Base-by-base conservation (phyloP, 805 yeast genomes). In the Barnettozyma salicaria region DNA sequence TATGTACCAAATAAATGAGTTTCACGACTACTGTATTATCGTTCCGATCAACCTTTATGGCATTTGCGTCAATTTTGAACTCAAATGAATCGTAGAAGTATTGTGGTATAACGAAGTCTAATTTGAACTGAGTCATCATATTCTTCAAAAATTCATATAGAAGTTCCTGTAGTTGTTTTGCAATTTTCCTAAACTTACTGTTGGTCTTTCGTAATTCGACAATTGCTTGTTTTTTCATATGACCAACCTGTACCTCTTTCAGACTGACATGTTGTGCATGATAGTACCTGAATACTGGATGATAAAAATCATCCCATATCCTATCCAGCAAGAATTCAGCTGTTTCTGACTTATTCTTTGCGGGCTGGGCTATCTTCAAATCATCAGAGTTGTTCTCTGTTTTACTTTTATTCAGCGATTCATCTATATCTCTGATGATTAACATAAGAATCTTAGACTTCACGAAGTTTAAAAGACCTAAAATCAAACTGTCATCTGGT, bases 251-350 rank as follows among this genome's bases (percentile, higher is more conserved):
- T 54, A 34, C 48, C 5, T 34, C 32, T 19, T 40, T 40, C 18
- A 52, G 23, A 1, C 34, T 27, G 8, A 40, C 41, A 25, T 36
- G 46, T 22, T 40, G 46, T 1, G 48, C 33, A 9, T 49, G 42
- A 32, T 50, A 79, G 52, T 68, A 68, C 46, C 76, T 78, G 42
- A 80, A 67, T 2, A 76, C 70, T 2, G 86, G 86, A 48, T 77
- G 76, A 46, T 77, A 81, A 44, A 81, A 67, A 5, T 74, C 74
- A 22, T 64, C 53, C 88, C 88, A 81, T 16, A 76, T 55, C 5
- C 55, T 47, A 35, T 76, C 80, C 14, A 80, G 63, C 6, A 72
- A 55, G 3, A 54, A 51, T n/a, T 49, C 50, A 6, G 52, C 49
- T 8, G 44, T 46, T 18, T 40, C 32, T 1, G 36, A 34, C 2